phyloP scores from a whole-genome alignment of 2,329 filamentous ascomycete genomes.

The Penicillium sp. region DNA sequence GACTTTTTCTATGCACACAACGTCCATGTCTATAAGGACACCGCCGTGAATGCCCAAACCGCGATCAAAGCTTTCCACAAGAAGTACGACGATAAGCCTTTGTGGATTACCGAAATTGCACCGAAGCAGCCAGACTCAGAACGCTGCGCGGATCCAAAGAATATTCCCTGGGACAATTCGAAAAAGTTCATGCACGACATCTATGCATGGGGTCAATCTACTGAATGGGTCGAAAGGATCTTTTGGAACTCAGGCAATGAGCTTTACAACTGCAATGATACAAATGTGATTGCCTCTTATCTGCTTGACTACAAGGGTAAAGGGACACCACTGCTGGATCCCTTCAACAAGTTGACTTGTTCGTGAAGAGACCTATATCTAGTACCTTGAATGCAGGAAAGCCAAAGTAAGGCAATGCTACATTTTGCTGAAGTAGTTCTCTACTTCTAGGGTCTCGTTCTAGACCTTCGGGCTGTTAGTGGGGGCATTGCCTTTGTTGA shows the following conservation, averaged over 20 bases:
- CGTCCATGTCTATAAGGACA: no score
- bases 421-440: no score
- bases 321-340: neutral
- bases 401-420: no score
- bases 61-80: neutral
- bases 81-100: conserved; percentile 3
- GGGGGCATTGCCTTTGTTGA: no score
- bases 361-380: no score
- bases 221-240: no score
- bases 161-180: neutral
- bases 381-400: no score
- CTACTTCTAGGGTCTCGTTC: no score
- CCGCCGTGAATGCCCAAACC: neutral
- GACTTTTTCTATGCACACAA: conserved; percentile 1
- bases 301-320: conserved; percentile 1
- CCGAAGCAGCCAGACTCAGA: neutral
- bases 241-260: no score
- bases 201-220: no score
- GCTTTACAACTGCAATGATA: neutral
- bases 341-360: conserved; percentile 2
- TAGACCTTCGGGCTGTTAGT: no score
- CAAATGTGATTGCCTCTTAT: conserved; percentile 1
- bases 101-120: conserved; percentile 4
- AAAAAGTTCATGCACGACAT: no score
- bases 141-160: neutral